These are phyloP conservation scores for Kuraishia borneana DNA, from an alignment of 805 yeast species.

Conservation along the genomic window DNA sequence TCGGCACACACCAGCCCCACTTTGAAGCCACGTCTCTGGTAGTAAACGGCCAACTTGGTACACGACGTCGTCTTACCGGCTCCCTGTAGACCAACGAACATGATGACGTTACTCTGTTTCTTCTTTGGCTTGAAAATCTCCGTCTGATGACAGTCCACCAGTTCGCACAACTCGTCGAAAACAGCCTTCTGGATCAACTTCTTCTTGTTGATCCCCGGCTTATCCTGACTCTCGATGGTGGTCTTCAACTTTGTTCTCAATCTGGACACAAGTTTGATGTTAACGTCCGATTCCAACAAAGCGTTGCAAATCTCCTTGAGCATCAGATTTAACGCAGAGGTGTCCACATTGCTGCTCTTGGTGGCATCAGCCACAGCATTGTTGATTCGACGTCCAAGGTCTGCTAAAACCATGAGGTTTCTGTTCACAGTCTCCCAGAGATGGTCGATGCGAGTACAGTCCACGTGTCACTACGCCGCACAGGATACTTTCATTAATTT, in stretches of 20 bases:
- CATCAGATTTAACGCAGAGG: conserved; percentile 52
- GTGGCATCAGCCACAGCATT: conserved; percentile 59
- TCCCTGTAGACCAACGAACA: conserved; percentile 98
- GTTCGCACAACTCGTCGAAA: conserved; percentile 79
- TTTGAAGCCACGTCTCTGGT: conserved; percentile 86
- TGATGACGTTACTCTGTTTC: conserved; percentile 67
- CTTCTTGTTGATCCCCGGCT: conserved; percentile 55
- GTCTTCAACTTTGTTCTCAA: conserved; percentile 62
- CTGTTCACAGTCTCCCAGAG: too few species aligned
- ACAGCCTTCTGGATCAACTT: conserved; percentile 82
- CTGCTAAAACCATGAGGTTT: conserved; percentile 65
- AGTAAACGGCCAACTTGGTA: conserved; percentile 91
- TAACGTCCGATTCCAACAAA: conserved; percentile 87
- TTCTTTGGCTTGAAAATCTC: conserved; percentile 70
- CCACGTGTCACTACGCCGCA: too few species aligned
- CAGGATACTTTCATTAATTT: background rate
- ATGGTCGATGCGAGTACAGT: too few species aligned
- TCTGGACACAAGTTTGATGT: conserved; percentile 69
- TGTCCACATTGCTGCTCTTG: conserved; percentile 43
- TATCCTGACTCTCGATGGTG: conserved; percentile 43
- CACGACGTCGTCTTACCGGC: conserved; percentile 98
- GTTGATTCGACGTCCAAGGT: conserved; percentile 67
- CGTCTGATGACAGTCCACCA: conserved; percentile 58
- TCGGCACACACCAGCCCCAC: conserved; percentile 98
- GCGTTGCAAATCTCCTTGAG: conserved; percentile 87